Percentiles rank a stretch among this genome's conserved stretches.
Evolutionary conservation across 208 protist genomes (phyloP).

Genomic region (Entamoeba moshkovskii): DNA sequence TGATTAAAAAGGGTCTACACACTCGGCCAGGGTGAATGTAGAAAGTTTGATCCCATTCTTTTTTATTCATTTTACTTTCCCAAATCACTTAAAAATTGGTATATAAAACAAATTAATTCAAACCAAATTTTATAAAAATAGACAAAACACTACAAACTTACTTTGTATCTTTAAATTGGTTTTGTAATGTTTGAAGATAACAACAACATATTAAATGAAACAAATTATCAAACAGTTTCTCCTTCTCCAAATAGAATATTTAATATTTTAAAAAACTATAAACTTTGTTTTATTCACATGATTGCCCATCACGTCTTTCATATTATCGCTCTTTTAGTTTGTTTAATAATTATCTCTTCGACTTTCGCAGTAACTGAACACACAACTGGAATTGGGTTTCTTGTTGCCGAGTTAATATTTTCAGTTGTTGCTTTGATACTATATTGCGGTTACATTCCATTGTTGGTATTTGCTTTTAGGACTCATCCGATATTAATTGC

Average conservation of each 20-base stretch:
- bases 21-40: no score
- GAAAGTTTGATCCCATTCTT: no score
- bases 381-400: not conserved
- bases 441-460: not conserved
- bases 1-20: no score
- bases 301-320: not conserved
- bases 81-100: no score
- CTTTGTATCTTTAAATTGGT: not conserved
- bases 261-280: not conserved
- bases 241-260: not conserved
- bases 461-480: not conserved
- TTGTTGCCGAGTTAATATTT: not conserved
- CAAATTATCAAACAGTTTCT: not conserved
- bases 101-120: no score
- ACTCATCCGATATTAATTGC: not conserved
- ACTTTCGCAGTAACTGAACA: not conserved
- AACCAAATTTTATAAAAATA: not conserved
- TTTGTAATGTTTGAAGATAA: not conserved
- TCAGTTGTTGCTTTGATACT: not conserved
- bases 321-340: not conserved
- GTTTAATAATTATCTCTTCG: not conserved
- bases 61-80: no score
- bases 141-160: not conserved
- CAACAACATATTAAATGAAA: not conserved
- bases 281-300: not conserved